Conservation (phyloP, 2,329 filamentous ascomycete species). For the Dothideomycetes sp. region DNA sequence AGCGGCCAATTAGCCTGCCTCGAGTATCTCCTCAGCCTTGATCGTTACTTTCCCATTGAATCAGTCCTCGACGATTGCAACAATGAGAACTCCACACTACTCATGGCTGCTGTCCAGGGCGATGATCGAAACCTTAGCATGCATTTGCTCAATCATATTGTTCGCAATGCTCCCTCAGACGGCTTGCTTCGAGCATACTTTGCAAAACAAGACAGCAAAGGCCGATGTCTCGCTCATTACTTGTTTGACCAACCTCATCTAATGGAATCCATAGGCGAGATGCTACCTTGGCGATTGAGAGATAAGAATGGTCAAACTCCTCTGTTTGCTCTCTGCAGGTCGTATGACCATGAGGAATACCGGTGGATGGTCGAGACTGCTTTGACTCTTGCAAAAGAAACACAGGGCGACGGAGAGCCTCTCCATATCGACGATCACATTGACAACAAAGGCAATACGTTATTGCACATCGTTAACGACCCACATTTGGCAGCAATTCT, state of each 20-base stretch:
- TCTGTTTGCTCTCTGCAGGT: conserved; percentile 85
- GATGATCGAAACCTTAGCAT: conserved; percentile 66
- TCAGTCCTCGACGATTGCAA: conserved; percentile 74
- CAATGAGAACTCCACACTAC: conserved; percentile 76
- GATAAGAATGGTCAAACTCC: conserved; percentile 98
- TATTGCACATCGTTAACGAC: conserved; percentile 93
- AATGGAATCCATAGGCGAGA: conserved; percentile 62
- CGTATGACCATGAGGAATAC: conserved; percentile 87
- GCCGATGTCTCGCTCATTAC: conserved; percentile 88
- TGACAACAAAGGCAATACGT: conserved; percentile 83
- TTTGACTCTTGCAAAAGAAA: conserved; percentile 58
- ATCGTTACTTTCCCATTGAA: conserved; percentile 61
- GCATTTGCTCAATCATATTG: conserved; percentile 61
- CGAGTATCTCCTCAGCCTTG: conserved; percentile 65
- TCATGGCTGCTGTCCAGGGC: conserved; percentile 84
- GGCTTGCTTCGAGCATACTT: conserved; percentile 57
- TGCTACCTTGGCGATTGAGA: conserved; percentile 79
- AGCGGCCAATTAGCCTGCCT: conserved; percentile 59
- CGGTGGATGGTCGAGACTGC: conserved; percentile 76
- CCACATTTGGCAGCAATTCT: conserved; percentile 64
- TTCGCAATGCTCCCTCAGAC: conserved; percentile 41
- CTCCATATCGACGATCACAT: conserved; percentile 88
- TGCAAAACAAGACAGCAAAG: conserved; percentile 66
- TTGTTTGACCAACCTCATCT: conserved; percentile 81
- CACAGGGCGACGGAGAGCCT: conserved; percentile 67